Base-by-base conservation (phyloP, 2,329 filamentous ascomycete species). In the Dothidotthia symphoricarpi region DNA sequence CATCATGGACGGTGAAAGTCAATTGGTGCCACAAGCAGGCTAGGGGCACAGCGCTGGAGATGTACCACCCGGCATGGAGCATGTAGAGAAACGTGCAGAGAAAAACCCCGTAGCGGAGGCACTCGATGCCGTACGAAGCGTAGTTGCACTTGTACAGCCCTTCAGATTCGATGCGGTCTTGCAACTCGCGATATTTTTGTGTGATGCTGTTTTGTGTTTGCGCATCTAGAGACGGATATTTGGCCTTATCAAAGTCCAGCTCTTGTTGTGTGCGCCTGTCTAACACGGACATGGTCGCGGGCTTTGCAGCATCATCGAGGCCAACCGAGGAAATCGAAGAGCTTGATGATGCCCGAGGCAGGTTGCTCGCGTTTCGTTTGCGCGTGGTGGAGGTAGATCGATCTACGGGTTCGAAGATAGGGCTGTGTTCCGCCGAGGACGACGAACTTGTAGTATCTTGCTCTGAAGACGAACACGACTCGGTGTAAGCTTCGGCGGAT, bases 1-100 rank as follows among this genome's bases (percentile, higher is more conserved):
- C 88, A 73, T 98, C 93, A 67, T 98, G 93, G 44, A 88, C 93
- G 1, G 85, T 84, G 62, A 98, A 98, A 34, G 91, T 86, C 17
- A 97, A 77, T 64, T 97, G 93, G 61, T 97, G 93, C 91, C 93
- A 97, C 59, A 95, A 78, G 46, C 80, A 75, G 14, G 91, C 93
- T 3, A 97, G 74, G 52, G 83, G 88, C 32, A 86, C 64, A 1
- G 81, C 89, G 39, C 86, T 87, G 2, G 78, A 70, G n/a, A 65
- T 58, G 48, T 72, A 75, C 66, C 69, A 72, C 22, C 66, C 67
- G 6, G 53, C 45, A 11, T 55, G 59, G 12, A 76, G 60, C 24
- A 69, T 61, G 36, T 69, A 61, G 24, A 90, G 67, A 46, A 81
- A 81, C 33, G 82, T 66, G 11, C 67, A 59, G 35, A 86, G 82